These are phyloP conservation scores for Carex arenaria DNA, from an alignment of 202 grass and related monocot species.

Conservation along the genomic window DNA sequence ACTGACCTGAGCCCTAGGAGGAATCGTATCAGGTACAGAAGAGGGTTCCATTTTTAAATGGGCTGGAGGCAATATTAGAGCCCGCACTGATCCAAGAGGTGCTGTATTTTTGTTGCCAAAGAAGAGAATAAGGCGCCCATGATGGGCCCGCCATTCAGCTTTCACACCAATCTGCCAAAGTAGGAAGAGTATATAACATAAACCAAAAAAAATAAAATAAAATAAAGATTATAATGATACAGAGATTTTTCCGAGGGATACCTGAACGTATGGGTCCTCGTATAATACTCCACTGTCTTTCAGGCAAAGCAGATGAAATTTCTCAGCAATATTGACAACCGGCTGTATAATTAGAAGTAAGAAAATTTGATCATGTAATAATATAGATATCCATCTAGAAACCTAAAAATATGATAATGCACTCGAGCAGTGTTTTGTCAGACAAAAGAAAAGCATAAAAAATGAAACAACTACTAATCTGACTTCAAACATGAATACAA, in stretches of 20 bases:
- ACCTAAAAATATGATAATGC: not conserved
- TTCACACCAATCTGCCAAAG: slow-evolving; percentile 85
- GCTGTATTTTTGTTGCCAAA: slow-evolving; percentile 97
- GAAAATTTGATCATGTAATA: slow-evolving; percentile 8
- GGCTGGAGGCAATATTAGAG: slow-evolving; percentile 71
- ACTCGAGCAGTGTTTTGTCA: slow-evolving; percentile 19
- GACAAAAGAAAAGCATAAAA: slow-evolving; percentile 18
- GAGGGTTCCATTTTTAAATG: slow-evolving; percentile 90
- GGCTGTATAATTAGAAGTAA: slow-evolving; percentile 48
- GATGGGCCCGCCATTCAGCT: slow-evolving; percentile 89
- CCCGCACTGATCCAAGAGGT: slow-evolving; percentile 53
- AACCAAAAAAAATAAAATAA: slow-evolving; percentile 1
- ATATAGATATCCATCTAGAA: slow-evolving; percentile 4
- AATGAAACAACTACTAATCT: slow-evolving; percentile 6
- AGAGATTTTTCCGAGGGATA: slow-evolving; percentile 24
- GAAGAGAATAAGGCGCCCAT: slow-evolving; percentile 88
- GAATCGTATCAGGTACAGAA: slow-evolving; percentile 81
- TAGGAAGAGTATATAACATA: slow-evolving; percentile 12
- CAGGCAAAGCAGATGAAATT: slow-evolving; percentile 77
- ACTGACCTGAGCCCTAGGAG: slow-evolving; percentile 95
- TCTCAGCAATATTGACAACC: slow-evolving; percentile 68
- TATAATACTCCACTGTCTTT: slow-evolving; percentile 98
- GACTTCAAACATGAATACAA: not conserved
- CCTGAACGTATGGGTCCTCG: slow-evolving; percentile 95
- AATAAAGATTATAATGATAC: not conserved